Conservation (phyloP, 768 basidiomycete genomes). For the Boletus vermiculosoides region DNA sequence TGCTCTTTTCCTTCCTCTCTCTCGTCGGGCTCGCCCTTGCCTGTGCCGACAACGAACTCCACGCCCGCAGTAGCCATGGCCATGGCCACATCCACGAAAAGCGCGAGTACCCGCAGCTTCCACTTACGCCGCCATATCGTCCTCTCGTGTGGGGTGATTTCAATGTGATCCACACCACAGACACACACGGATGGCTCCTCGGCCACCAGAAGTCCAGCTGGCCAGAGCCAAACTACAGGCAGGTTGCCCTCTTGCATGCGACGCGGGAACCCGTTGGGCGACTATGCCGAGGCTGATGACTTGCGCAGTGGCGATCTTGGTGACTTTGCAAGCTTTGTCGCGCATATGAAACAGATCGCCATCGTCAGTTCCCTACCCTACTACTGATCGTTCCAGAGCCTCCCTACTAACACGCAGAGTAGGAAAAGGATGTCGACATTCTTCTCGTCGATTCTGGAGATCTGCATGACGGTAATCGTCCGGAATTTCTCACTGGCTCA, state of each 20-base stretch:
- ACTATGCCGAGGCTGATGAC: background rate
- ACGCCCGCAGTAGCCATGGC: slow-evolving; percentile 31
- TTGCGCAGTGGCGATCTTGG: slow-evolving; percentile 57
- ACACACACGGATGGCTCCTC: slow-evolving; percentile 78
- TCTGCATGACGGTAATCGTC: slow-evolving; percentile 58
- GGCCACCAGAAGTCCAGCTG: slow-evolving; percentile 75
- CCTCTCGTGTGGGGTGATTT: slow-evolving; percentile 85
- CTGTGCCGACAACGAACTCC: slow-evolving; percentile 17
- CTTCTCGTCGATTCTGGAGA: slow-evolving; percentile 86
- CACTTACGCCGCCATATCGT: slow-evolving; percentile 56
- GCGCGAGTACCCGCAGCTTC: slow-evolving; percentile 40
- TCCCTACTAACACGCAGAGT: slow-evolving; percentile 1
- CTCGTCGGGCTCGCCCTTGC: slow-evolving; percentile 22
- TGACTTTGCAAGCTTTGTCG: slow-evolving; percentile 82
- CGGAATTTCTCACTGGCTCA: background rate
- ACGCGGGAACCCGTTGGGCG: background rate
- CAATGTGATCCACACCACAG: slow-evolving; percentile 85
- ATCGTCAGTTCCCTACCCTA: slow-evolving; percentile 35
- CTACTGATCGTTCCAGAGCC: background rate
- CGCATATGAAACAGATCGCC: slow-evolving; percentile 78
- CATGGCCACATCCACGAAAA: slow-evolving; percentile 35
- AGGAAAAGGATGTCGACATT: slow-evolving; percentile 76
- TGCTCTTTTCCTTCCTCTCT: slow-evolving; percentile 18
- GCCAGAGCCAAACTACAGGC: slow-evolving; percentile 78
- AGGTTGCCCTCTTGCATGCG: slow-evolving; percentile 10